Evolutionary conservation across 768 basidiomycete species (phyloP).

Genomic region (Rhizopogon sp.): DNA sequence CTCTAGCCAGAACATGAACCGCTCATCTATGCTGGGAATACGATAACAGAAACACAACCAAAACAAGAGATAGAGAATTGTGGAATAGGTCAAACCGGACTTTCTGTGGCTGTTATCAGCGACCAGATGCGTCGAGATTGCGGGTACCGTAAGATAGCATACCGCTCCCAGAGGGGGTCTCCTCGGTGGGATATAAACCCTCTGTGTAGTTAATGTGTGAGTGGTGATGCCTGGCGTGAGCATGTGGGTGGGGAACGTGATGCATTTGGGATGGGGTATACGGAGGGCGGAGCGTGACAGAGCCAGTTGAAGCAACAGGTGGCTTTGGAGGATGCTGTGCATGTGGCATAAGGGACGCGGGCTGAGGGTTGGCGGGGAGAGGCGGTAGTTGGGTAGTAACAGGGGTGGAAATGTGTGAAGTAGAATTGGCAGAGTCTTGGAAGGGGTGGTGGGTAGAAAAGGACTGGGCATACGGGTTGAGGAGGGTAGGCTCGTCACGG

Average conservation of each 20-base stretch:
- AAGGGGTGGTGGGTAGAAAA: slow-evolving; percentile 16
- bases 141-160: slow-evolving; percentile 45
- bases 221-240: slow-evolving; percentile 71
- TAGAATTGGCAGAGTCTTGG: slow-evolving; percentile 9
- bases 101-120: neutral
- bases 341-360: slow-evolving; percentile 10
- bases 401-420: slow-evolving; percentile 15
- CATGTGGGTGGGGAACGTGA: slow-evolving; percentile 76
- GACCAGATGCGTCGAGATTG: slow-evolving; percentile 3
- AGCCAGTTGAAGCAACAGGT: slow-evolving; percentile 27
- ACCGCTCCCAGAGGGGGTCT: slow-evolving; percentile 15
- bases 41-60: slow-evolving; percentile 19
- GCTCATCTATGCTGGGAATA: slow-evolving; percentile 20
- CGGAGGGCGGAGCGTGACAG: slow-evolving; percentile 51
- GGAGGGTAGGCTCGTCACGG: slow-evolving; percentile 15
- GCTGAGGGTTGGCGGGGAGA: slow-evolving; percentile 16
- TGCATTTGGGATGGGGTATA: slow-evolving; percentile 65
- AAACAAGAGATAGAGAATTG: slow-evolving; percentile 4
- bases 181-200: slow-evolving; percentile 28
- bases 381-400: slow-evolving; percentile 17
- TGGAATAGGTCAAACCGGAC: neutral
- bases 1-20: slow-evolving; percentile 12
- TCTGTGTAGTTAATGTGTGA: slow-evolving; percentile 45
- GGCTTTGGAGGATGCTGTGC: slow-evolving; percentile 26
- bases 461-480: slow-evolving; percentile 16